Base-by-base conservation (phyloP, 805 yeast species). In the Sugiyamaella lignohabitans region DNA sequence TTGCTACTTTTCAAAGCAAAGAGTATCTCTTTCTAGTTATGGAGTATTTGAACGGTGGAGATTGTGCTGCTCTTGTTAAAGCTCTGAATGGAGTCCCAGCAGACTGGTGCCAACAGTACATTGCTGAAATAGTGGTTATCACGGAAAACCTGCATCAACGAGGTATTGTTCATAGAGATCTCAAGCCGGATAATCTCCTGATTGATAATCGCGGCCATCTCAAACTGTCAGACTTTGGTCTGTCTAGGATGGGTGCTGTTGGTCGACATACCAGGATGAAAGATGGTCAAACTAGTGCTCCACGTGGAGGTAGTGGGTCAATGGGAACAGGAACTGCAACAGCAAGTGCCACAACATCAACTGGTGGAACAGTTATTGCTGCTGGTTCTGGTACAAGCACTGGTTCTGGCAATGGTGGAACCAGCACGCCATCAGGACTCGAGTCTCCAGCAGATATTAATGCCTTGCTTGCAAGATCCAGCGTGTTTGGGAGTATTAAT, bases 21-120 rank as follows among this genome's bases (percentile, higher is more conserved):
- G 94, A 87, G 51, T 88, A 83, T 60, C 69, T 93, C 16, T 93
- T 86, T 59, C 70, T 93, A 55, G 99, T 93, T 2, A 91, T 94
- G 98, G 98, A 93, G 62, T 93, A 87, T 59, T 69, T 93, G 35
- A 87, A 84, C 55, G 98, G 98, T 38, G 99, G 99, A 29, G 99
- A 93, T 63, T 78, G 91, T 59, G 93, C 97, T 0, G 82, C 96
- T 0, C 68, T 94, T 44, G 68, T 93, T 22, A 85, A 86, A 58
- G 77, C 80, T 65, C 73, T 91, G 62, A 96, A 95, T 0, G 80
- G 81, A 1, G 65, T 93, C 20, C 91, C 96, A 0, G 86, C 84
- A 54, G 79, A 79, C 38, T 93, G 98, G 98, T 64, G 67, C 3
- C 80, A 74, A 52, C 74, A 85, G 53, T 93, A 93, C 56, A 75